A percentile compares a stretch with the other conserved stretches of the same genome.
Conservation (phyloP, 495 filamentous ascomycete genomes). For the Xanthoparmelia taractica region DNA sequence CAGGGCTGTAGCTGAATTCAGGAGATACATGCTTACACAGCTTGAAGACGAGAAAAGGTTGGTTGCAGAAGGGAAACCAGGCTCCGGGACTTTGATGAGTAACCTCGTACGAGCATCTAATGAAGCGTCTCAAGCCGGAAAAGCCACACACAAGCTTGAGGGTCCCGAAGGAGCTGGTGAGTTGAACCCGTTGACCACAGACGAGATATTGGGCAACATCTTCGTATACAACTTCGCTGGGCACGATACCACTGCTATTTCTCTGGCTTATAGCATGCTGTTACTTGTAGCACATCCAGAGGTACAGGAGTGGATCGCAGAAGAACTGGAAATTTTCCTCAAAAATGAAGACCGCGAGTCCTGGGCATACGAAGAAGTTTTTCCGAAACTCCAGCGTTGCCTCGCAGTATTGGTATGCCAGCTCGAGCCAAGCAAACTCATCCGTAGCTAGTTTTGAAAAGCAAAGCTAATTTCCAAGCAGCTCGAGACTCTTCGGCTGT, state of each 20-base stretch:
- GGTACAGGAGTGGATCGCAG: conserved; percentile 37
- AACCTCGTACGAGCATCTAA: background rate
- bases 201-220: conserved; percentile 44
- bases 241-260: conserved; percentile 20
- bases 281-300: conserved; percentile 37
- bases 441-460: background rate
- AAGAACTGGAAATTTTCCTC: conserved; percentile 33
- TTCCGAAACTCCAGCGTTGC: conserved; percentile 37
- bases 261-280: conserved; percentile 35
- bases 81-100: background rate
- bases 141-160: background rate
- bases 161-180: background rate
- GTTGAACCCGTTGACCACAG: conserved; percentile 21
- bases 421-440: too few species aligned
- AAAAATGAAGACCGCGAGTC: conserved; percentile 24
- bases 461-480: background rate
- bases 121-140: background rate
- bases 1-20: background rate
- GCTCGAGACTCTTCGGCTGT: conserved; percentile 24
- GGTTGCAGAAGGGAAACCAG: background rate
- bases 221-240: conserved; percentile 47
- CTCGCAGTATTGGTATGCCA: conserved; percentile 39
- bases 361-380: conserved; percentile 37
- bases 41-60: background rate
- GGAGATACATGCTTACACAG: background rate